A percentile compares a stretch with the other conserved stretches of the same genome.
Conservation (phyloP, 768 basidiomycete species). For the Suillus fuscotomentosus region DNA sequence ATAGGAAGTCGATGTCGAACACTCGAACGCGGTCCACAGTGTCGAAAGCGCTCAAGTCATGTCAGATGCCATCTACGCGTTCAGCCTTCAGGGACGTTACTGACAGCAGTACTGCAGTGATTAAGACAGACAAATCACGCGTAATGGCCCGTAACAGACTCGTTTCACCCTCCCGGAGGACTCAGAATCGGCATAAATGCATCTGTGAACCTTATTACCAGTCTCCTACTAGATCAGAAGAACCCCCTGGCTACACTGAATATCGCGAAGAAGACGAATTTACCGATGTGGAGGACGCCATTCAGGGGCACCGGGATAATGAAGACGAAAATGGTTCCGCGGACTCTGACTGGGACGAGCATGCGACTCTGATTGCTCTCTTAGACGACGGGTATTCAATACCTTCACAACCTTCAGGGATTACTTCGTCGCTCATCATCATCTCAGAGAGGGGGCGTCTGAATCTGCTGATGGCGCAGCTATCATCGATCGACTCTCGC, state of each 20-base stretch:
- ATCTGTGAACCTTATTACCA: neutral
- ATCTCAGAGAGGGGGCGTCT: constrained; percentile 34
- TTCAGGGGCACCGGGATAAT: neutral
- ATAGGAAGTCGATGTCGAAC: neutral
- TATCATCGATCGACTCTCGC: constrained; percentile 47
- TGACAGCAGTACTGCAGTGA: neutral
- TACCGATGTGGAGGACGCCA: neutral
- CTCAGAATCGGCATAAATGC: neutral
- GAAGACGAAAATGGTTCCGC: constrained; percentile 7
- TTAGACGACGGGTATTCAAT: constrained; percentile 19
- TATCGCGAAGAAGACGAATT: neutral
- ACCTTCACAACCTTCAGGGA: neutral
- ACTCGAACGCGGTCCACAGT: constrained; percentile 6
- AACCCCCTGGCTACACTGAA: neutral
- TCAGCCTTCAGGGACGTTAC: constrained; percentile 1
- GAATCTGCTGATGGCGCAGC: constrained; percentile 42
- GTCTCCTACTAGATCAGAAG: constrained; percentile 1
- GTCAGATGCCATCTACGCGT: constrained; percentile 3
- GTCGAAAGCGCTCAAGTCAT: constrained; percentile 4
- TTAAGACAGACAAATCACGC: neutral
- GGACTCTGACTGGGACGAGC: constrained; percentile 25
- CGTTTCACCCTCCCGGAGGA: neutral
- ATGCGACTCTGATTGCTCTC: constrained; percentile 24
- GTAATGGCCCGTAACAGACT: neutral
- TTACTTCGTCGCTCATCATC: neutral